phyloP scores from a whole-genome alignment of 2,329 filamentous ascomycete species.

The Neonectria magnoliae region DNA sequence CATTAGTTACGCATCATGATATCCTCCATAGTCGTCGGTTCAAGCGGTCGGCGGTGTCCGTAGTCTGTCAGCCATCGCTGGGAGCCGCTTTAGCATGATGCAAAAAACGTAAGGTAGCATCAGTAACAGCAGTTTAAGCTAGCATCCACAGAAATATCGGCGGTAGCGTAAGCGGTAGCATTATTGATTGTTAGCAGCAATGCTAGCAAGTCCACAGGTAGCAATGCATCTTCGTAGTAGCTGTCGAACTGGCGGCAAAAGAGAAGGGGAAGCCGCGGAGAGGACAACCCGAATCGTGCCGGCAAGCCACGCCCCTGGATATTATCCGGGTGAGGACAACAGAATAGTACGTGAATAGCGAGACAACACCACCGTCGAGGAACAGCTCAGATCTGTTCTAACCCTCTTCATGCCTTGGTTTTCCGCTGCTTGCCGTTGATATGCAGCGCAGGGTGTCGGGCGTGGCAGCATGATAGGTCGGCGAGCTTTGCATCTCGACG shows the following conservation, averaged over 20 bases:
- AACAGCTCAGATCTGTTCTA: background rate
- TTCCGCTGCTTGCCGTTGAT: constrained; percentile 37
- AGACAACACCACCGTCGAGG: background rate
- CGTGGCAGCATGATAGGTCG: constrained; percentile 12
- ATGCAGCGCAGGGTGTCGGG: constrained; percentile 10
- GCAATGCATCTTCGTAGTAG: background rate
- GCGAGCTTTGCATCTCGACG: background rate
- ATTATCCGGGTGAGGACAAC: background rate
- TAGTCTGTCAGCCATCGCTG: background rate
- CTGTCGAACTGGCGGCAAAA: background rate
- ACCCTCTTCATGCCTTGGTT: constrained; percentile 30
- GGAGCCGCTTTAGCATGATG: background rate
- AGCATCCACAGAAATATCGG: background rate
- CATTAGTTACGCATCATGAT: constrained; percentile 9
- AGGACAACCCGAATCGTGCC: constrained; percentile 3
- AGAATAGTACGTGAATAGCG: background rate
- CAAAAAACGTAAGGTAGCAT: background rate
- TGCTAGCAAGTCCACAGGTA: background rate
- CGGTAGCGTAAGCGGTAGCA: background rate
- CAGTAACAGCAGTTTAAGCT: too few species aligned
- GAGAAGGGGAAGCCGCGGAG: background rate
- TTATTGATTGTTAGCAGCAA: background rate
- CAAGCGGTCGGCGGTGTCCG: constrained; percentile 5
- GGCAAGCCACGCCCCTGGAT: background rate
- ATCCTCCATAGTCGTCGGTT: constrained; percentile 13